Base-by-base conservation (phyloP, 768 basidiomycete species). In the Russula lepida region DNA sequence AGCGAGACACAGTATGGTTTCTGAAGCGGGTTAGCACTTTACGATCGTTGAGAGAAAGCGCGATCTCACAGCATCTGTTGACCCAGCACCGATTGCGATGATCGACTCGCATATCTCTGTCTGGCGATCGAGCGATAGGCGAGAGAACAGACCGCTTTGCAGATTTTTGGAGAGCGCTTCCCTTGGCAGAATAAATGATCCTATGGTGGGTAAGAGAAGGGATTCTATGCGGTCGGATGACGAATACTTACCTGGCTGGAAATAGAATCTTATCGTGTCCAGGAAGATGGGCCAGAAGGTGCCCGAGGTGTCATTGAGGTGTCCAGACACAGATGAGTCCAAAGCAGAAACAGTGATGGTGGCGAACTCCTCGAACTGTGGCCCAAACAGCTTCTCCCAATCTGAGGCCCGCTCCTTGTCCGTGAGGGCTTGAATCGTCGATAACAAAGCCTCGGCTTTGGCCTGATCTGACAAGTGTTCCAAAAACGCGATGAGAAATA, bases 361-460 rank as follows among this genome's bases (percentile, higher is more conserved):
- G 15, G 66, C 62, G 44, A 76, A 73, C 6, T 70, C 65, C 19
- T 74, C 69, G 28, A 79, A 69, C 9, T 75, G 72, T 23, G 72
- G 62, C 4, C 75, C 76, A 30, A 81, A 75, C 37, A 74, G 69
- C 46, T 11, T 35, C 33, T 60, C 48, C 39, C 47, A 48, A n/a
- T 33, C 49, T 2, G 52, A 39, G 11, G 32, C 53, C 21, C 8
- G 50, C n/a, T 48, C 54, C 15, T 68, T 57, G 11, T 69, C 66
- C 25, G 70, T 64, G 47, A 82, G 62, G 0, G 62, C 64, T 63
- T 80, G 77, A 53, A 92, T 72, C 6, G 82, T 77, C 0, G 90
- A 84, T 17, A 82, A 69, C 6, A 93, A 71, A 55, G 84, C 78
- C 44, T 80, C 76, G 7, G 82, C 73, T 64, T 82, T 80, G 51